Percentiles rank a stretch among this genome's conserved stretches.
These are phyloP conservation scores for Cucurbita maxima DNA, from an alignment of 306 rosid genomes.

Conservation along the genomic window DNA sequence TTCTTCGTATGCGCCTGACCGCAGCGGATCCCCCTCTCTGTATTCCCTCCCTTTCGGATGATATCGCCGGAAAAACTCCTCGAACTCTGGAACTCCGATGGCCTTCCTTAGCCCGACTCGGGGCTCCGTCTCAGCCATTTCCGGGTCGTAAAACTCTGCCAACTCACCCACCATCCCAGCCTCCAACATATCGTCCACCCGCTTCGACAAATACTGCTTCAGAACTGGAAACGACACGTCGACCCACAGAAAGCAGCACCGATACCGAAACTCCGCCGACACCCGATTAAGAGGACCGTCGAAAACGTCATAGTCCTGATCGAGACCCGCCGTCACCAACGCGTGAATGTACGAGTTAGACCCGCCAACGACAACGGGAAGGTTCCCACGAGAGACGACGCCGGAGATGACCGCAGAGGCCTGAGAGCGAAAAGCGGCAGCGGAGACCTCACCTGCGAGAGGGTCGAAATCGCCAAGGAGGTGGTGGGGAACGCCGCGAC, in stretches of 20 bases:
- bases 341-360: slow-evolving; percentile 82
- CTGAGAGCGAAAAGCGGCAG: slow-evolving; percentile 35
- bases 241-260: slow-evolving; percentile 81
- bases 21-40: slow-evolving; percentile 17
- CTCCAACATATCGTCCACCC: slow-evolving; percentile 85
- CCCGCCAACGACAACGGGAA: slow-evolving; percentile 73
- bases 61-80: slow-evolving; percentile 29
- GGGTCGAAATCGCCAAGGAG: slow-evolving; percentile 61
- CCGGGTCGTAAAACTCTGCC: slow-evolving; percentile 46
- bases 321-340: slow-evolving; percentile 30
- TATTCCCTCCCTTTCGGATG: slow-evolving; percentile 10
- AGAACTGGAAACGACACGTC: slow-evolving; percentile 49
- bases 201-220: slow-evolving; percentile 30
- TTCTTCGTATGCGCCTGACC: slow-evolving; percentile 34
- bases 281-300: neutral
- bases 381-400: slow-evolving; percentile 19
- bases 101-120: slow-evolving; percentile 57
- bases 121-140: neutral
- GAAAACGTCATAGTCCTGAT: slow-evolving; percentile 29
- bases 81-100: slow-evolving; percentile 84
- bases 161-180: slow-evolving; percentile 77
- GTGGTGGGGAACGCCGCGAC: slow-evolving; percentile 53
- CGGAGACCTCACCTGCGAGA: slow-evolving; percentile 25
- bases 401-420: slow-evolving; percentile 23
- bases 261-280: slow-evolving; percentile 43